Evolutionary conservation across 2,329 filamentous ascomycete species (phyloP), one percentile per base, ranked within the genome.

Genomic region (Fusarium staphyleae): DNA sequence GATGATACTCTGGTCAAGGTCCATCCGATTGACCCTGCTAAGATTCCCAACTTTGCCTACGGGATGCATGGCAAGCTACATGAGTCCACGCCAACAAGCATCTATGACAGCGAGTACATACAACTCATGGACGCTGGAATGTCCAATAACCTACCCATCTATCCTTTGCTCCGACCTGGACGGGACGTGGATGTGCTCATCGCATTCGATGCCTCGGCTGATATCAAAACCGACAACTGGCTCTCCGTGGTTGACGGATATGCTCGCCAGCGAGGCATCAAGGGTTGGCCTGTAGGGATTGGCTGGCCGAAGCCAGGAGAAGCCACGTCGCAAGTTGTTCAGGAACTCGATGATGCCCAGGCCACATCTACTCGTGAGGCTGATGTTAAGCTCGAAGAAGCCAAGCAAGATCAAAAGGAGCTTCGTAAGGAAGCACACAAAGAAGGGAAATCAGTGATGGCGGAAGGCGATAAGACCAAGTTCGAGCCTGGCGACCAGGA

Each of bases 111-210:
- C 12, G 80, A 87, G 36, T 88, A 96, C 70, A 80, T 93, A 14
- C 87, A 90, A 60, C 81, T 93, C 13, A 98, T 97, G 93, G 95
- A 99, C 72, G 93, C 95, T 2, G 95, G 95, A 43, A 99, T 99
- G 95, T 96, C 90, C 61, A 98, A 99, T 71, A 99, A 99, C 69
- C 80, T 99, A 8, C 95, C 95, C 2, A 93, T 98, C 34, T 99
- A 99, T 70, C 95, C 95, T 0, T 82, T 98, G 3, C 85, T 99
- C 14, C 87, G 95, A 10, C 91, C 91, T 0, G 93, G 93, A 3
- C 84, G 95, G 29, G 84, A 96, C 50, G 88, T 99, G 5, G 95
- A 99, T 66, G 82, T 99, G 35, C 78, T 98, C 37, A 84, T 99
- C 37, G 91, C 93, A 3, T 99, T 99, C 71, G 95, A 99, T 71